These are phyloP conservation scores for Crithidia expoeki DNA, from an alignment of 208 protist species.

Conservation along the genomic window DNA sequence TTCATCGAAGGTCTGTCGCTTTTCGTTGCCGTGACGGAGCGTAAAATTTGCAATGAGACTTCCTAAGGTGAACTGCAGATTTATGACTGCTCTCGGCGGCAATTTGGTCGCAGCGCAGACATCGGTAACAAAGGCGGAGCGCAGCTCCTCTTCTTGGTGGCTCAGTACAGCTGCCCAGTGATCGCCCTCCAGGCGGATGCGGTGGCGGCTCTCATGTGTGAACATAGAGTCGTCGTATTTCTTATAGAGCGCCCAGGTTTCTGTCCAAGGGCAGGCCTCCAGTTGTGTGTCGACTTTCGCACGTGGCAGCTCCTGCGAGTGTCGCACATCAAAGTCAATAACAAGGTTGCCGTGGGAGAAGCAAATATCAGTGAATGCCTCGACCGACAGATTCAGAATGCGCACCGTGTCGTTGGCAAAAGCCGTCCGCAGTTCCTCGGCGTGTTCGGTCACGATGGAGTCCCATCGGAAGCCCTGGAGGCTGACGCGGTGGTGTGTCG, in stretches of 20 bases:
- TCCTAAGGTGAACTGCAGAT: constrained; percentile 30
- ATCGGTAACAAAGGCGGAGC: constrained; percentile 34
- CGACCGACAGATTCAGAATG: not conserved
- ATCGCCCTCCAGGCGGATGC: constrained; percentile 46
- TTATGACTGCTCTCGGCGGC: not conserved
- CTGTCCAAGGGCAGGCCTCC: constrained; percentile 5
- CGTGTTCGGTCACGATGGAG: not conserved
- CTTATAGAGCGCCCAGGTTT: constrained; percentile 45
- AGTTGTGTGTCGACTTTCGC: constrained; percentile 20
- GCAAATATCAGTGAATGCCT: constrained; percentile 14
- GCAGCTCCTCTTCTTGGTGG: constrained; percentile 26
- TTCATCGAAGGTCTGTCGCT: constrained; percentile 2
- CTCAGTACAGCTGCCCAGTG: constrained; percentile 42
- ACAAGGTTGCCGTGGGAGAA: constrained; percentile 35
- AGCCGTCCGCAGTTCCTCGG: not conserved
- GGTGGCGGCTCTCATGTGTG: constrained; percentile 36
- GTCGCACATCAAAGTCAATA: constrained; percentile 33
- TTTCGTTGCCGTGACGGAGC: constrained; percentile 18
- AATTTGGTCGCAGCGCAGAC: constrained; percentile 30
- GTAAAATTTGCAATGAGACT: constrained; percentile 44
- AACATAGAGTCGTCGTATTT: not conserved
- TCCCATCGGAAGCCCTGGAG: constrained; percentile 33
- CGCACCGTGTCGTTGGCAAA: constrained; percentile 28
- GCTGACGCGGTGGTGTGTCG: constrained; percentile 38
- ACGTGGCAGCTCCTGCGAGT: constrained; percentile 6